Evolutionary conservation across 306 rosid genomes (phyloP), one percentile per base, ranked within the genome.

Genomic region (Cicer arietinum): DNA sequence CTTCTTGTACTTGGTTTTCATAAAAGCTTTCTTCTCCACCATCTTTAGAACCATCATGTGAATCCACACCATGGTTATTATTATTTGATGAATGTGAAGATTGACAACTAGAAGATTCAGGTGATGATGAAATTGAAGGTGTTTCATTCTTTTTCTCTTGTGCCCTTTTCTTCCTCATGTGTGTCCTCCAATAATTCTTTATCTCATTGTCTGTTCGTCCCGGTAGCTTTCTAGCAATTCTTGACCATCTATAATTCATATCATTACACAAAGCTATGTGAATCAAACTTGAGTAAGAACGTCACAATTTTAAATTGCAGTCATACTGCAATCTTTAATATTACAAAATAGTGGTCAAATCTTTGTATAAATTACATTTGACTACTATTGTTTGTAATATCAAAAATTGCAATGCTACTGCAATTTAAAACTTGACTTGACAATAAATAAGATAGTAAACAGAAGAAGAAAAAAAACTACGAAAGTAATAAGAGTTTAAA

Each of bases 151-250:
- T 92, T 78, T 92, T 90, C 87, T 89, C 93, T 39, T 89, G 96
- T 1, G 98, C 97, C 65, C 84, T 78, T 58, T 83, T 72, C 66
- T 95, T 95, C 75, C 99, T 92, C 98, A 84, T 84, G 73, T 86
- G 90, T 40, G 96, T 92, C 81, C 98, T 91, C 99, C 99, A 95
- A 6, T 84, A 95, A 67, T 95, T 95, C 91, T 95, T 95, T 11
- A 95, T 95, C 88, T 95, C 99, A 12, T 95, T 95, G 50, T 95
- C 99, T 0, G 99, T 95, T 53, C 99, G 89, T 51, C 99, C 99
- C 0, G 99, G 99, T 22, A 95, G 37, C 73, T 85, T 95, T 8
- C 92, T 80, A 14, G 99, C 99, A 80, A 95, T 95, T 82, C 89
- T 88, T 35, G 99, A 95, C 99, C 99, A 95, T 74, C 99, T 95